Evolutionary conservation across 352 stramenopile species (phyloP), one percentile per base, ranked within the genome.

Genomic region (Phytophthora quininea): DNA sequence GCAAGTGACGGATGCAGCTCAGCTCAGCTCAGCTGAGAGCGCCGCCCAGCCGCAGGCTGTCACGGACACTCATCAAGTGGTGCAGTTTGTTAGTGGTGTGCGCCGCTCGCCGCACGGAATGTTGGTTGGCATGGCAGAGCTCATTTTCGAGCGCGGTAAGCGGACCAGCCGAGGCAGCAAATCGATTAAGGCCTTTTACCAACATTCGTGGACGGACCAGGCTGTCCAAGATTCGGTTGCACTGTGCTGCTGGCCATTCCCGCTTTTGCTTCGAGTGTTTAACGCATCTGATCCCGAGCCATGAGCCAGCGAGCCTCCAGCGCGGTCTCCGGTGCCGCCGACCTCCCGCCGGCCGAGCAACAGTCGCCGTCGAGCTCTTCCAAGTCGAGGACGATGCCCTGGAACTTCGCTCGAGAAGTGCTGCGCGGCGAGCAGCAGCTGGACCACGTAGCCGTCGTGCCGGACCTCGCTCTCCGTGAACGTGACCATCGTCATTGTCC

Each of bases 401-500:
- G 24, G 35, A 11, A 43, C 24, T 54, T 32, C 43, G 2, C 53
- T 7, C 30, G 5, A 15, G 11, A 24, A 8, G 54, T 54, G 30
- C 24, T 61, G 29, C n/a, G 57, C 15, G 79, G 79, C 14, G 76
- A 88, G 51, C 62, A 74, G 15, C 58, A 70, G 40, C 46, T 88
- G 54, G 76, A 89, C 67, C 84, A 90, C 51, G 79, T 88, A 40
- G 79, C 79, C 0, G 54, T 83, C 4, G 71, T 81, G 27, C 76
- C 76, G 84, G 68, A 58, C 81, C 3, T 92, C 84, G 35, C 71
- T 92, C 6, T 61, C 40, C 42, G 90, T 80, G 3, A 92, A 90
- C 70, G 71, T 92, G 46, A 35, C 78, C 42, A 90, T 92, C 56
- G 83, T 92, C 37, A 54, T 86, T n/a, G 69, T 78, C 46, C 90